phyloP scores from a whole-genome alignment of 352 stramenopile genomes.

The Aphanomyces cochlioides region DNA sequence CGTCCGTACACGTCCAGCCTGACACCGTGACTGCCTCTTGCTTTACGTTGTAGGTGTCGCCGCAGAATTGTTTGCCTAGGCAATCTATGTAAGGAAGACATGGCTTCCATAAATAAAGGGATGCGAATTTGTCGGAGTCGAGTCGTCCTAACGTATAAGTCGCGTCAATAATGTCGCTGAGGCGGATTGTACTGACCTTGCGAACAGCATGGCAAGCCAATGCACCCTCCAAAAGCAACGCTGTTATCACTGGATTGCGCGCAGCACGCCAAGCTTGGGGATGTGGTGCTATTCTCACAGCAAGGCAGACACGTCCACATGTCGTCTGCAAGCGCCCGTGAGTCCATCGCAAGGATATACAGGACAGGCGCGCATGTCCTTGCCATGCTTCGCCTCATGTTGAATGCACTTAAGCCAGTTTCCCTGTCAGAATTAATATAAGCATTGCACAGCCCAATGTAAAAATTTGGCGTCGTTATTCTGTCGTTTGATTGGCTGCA shows the following conservation, averaged over 20 bases:
- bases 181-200: conserved; percentile 39
- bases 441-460: background rate
- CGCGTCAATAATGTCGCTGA: background rate
- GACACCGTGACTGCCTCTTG: too few species aligned
- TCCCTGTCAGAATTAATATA: background rate
- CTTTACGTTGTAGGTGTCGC: background rate
- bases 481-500: background rate
- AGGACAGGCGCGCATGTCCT: too few species aligned
- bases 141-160: background rate
- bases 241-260: conserved; percentile 12
- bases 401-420: background rate
- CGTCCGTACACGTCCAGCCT: conserved; percentile 44
- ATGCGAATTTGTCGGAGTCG: conserved; percentile 44
- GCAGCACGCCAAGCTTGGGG: background rate
- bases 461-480: background rate
- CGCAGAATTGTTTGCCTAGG: conserved; percentile 29
- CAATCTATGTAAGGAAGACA: conserved; percentile 77
- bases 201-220: conserved; percentile 68
- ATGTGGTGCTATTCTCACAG: conserved; percentile 3
- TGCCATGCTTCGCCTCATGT: too few species aligned
- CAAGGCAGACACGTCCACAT: conserved; percentile 11
- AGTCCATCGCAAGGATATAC: background rate
- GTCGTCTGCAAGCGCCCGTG: background rate
- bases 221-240: conserved; percentile 54
- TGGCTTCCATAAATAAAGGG: conserved; percentile 74